phyloP scores from a whole-genome alignment of 2,329 filamentous ascomycete species.

The Myriosclerotinia curreyana region DNA sequence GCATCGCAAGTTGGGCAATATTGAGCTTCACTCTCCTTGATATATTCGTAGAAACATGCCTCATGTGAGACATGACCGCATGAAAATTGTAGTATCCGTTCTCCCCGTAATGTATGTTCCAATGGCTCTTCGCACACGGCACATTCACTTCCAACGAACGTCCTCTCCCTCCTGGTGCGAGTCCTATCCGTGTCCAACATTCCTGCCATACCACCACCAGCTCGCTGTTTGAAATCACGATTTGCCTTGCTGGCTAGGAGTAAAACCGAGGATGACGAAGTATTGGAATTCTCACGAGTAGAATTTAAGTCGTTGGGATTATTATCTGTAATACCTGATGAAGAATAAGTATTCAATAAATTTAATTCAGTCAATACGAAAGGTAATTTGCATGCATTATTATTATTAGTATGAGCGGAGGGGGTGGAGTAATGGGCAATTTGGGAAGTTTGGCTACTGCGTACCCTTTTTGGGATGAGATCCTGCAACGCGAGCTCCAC shows the following conservation, averaged over 20 bases:
- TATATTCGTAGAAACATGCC: slow-evolving; percentile 98
- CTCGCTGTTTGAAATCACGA: slow-evolving; percentile 33
- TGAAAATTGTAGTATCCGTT: slow-evolving; percentile 91
- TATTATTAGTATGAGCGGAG: slow-evolving; percentile 25
- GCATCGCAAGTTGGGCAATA: slow-evolving; percentile 93
- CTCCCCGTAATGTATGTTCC: slow-evolving; percentile 90
- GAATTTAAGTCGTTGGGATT: slow-evolving; percentile 20
- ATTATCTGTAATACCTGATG: no score
- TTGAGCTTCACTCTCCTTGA: slow-evolving; percentile 89
- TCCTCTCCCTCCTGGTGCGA: slow-evolving; percentile 81
- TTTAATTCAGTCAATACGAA: slow-evolving; percentile 24
- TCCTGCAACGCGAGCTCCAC: slow-evolving; percentile 37
- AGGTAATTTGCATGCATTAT: slow-evolving; percentile 18
- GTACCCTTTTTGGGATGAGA: slow-evolving; percentile 36
- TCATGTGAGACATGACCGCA: slow-evolving; percentile 97
- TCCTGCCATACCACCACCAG: slow-evolving; percentile 51
- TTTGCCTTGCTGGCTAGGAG: slow-evolving; percentile 26
- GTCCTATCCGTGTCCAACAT: slow-evolving; percentile 73
- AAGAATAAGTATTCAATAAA: neutral
- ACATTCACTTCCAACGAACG: slow-evolving; percentile 92
- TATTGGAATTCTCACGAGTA: slow-evolving; percentile 21
- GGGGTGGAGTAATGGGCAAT: slow-evolving; percentile 26
- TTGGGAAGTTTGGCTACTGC: slow-evolving; percentile 28
- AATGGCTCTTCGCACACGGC: slow-evolving; percentile 95
- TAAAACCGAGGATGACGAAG: slow-evolving; percentile 22